Evolutionary conservation across 768 basidiomycete genomes (phyloP).

Genomic region (Trametes punicea): DNA sequence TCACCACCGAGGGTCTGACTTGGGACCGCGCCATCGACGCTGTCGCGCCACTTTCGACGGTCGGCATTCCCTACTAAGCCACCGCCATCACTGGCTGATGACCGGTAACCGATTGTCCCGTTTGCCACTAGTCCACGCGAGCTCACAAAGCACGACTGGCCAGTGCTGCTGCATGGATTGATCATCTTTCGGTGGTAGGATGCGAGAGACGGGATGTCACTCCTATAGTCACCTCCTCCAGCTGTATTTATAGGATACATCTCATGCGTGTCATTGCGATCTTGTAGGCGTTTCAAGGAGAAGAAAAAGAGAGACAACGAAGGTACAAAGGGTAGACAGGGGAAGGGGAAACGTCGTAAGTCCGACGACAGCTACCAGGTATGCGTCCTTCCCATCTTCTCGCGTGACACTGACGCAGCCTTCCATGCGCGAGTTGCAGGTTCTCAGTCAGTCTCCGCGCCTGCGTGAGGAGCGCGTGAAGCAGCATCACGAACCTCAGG

Average conservation of each 20-base stretch:
- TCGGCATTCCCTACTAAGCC: not conserved
- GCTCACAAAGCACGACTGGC: not conserved
- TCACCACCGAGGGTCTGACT: slow-evolving; percentile 2
- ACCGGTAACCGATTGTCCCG: no score
- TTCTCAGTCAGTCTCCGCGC: not conserved
- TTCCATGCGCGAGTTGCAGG: not conserved
- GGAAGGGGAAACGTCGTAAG: slow-evolving; percentile 6
- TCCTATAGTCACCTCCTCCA: not conserved
- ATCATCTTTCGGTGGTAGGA: not conserved
- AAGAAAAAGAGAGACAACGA: not conserved
- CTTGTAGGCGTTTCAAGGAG: slow-evolving; percentile 7
- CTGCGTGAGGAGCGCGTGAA: no score
- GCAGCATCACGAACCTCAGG: slow-evolving; percentile 34
- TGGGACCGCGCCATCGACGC: slow-evolving; percentile 8
- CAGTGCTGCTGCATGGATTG: not conserved
- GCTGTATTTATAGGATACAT: slow-evolving; percentile 11
- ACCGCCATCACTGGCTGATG: no score
- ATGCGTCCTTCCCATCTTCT: slow-evolving; percentile 5
- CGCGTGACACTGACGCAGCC: not conserved
- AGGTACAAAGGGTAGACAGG: slow-evolving; percentile 6
- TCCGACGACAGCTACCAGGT: slow-evolving; percentile 12
- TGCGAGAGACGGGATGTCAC: not conserved
- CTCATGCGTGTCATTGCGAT: slow-evolving; percentile 14
- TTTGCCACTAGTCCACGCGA: no score
- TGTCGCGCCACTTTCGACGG: not conserved